These are phyloP conservation scores for Hansfordia pulvinata DNA, from an alignment of 2,329 filamentous ascomycete species.

Conservation along the genomic window DNA sequence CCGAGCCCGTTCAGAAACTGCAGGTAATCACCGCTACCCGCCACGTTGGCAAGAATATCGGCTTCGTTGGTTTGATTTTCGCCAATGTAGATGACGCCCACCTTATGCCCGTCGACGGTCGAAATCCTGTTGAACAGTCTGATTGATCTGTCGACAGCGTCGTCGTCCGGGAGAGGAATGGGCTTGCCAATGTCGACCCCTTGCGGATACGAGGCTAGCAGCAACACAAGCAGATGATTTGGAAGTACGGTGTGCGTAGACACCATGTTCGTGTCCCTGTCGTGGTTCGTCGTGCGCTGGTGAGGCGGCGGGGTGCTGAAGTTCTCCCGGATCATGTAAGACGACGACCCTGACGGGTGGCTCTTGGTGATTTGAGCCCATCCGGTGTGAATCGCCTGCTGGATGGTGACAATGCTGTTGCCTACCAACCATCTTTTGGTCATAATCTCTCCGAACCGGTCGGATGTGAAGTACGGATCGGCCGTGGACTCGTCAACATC, in stretches of 20 bases:
- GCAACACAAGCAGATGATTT: constrained; percentile 58
- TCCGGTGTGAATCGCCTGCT: constrained; percentile 52
- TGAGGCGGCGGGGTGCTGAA: constrained; percentile 44
- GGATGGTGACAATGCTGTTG: constrained; percentile 60
- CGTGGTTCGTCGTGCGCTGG: constrained; percentile 34
- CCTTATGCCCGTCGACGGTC: constrained; percentile 88
- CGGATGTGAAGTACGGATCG: constrained; percentile 50
- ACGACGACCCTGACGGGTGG: constrained; percentile 55
- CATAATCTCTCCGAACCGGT: constrained; percentile 50
- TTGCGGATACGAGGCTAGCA: constrained; percentile 50
- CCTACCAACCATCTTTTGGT: constrained; percentile 61
- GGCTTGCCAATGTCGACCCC: constrained; percentile 46
- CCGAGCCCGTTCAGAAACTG: constrained; percentile 75
- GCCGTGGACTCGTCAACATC: constrained; percentile 67
- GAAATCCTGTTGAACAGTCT: constrained; percentile 74
- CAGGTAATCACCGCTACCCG: constrained; percentile 77
- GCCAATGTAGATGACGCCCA: constrained; percentile 87
- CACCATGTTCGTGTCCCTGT: constrained; percentile 33
- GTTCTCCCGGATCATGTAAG: constrained; percentile 45
- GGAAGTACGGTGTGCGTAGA: constrained; percentile 52
- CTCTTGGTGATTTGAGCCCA: constrained; percentile 60
- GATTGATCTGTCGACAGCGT: constrained; percentile 60
- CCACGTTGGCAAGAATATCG: constrained; percentile 77
- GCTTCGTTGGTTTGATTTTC: constrained; percentile 71
- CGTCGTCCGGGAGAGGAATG: constrained; percentile 60